Base-by-base conservation (phyloP, 2,329 filamentous ascomycete genomes). In the Penicillium capsulatum region DNA sequence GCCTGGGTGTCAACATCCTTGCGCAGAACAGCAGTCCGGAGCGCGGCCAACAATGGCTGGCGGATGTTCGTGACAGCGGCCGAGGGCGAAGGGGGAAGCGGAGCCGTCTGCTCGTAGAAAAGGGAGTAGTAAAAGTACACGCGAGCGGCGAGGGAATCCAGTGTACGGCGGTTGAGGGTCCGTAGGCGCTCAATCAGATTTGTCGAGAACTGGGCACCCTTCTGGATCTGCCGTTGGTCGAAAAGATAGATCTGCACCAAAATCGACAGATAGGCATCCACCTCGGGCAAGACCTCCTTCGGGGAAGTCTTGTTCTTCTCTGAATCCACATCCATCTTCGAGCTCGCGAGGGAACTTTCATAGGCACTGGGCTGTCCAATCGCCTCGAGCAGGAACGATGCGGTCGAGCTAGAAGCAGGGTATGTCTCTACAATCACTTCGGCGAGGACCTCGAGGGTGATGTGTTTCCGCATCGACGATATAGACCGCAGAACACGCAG, bases 1-100 rank as follows among this genome's bases (percentile, higher is more conserved):
- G 92, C 88, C 70, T 97, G 91, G n/a, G 87, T 96, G 59, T 98
- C 92, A 51, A 89, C 81, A 66, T 98, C 92, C 72, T 97, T 97
- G 56, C 92, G 84, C 49, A 98, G 76, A 17, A 97, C 92, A n/a
- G 92, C 87, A 31, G 91, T 97, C 59, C 92, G 81, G 44, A 98
- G 81, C 13, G 90, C 91, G 38, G 86, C 82, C 39, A 98, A 80
- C 35, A 98, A 78, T 48, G 82, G 84, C 40, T 90, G 87, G 44
- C 92, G 84, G 59, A 95, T 89, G 28, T 83, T 77, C 46, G 96
- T 86, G 51, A 95, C 80, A 3, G 89, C 84, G 5, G 90, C 94
- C 58, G 87, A 83, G 40, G 88, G 84, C 36, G 90, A 96, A 16
- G 91, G 90, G 31, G 92, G 86, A 48, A 91, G 79, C 15, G 91